Conservation (phyloP, 306 rosid genomes). For the Begonia masoniana region DNA sequence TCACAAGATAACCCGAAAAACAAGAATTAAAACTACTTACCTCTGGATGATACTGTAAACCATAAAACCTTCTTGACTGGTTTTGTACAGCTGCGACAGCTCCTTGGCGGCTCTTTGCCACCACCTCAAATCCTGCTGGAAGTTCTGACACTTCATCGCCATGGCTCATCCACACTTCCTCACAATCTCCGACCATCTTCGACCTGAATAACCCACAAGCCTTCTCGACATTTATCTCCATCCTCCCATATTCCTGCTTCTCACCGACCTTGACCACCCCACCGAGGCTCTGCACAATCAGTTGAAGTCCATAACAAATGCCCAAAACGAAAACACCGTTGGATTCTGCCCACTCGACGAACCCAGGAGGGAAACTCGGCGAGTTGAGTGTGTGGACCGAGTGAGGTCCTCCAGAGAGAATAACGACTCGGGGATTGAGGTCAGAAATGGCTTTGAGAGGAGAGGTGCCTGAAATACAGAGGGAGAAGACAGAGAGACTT, state of each 20-base stretch:
- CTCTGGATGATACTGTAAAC: slow-evolving; percentile 98
- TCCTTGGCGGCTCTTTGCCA: slow-evolving; percentile 77
- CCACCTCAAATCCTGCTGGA: slow-evolving; percentile 60
- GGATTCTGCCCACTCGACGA: slow-evolving; percentile 61
- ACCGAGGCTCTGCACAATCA: slow-evolving; percentile 74
- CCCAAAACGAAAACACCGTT: slow-evolving; percentile 58
- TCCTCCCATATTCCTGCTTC: slow-evolving; percentile 82
- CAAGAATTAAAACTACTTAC: slow-evolving; percentile 16
- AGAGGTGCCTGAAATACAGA: slow-evolving; percentile 76
- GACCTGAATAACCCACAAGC: slow-evolving; percentile 31
- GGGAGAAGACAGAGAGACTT: slow-evolving; percentile 69
- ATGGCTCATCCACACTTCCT: slow-evolving; percentile 95
- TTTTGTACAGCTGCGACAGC: slow-evolving; percentile 58
- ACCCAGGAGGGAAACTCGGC: slow-evolving; percentile 62
- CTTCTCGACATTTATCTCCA: slow-evolving; percentile 55
- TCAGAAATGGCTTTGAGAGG: slow-evolving; percentile 47
- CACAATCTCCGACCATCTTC: slow-evolving; percentile 30
- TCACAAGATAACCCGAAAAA: background rate
- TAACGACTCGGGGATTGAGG: slow-evolving; percentile 61
- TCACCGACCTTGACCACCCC: slow-evolving; percentile 64
- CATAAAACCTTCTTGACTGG: slow-evolving; percentile 41
- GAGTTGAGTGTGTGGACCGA: slow-evolving; percentile 74
- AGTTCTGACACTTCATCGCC: slow-evolving; percentile 66
- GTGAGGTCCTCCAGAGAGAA: slow-evolving; percentile 97
- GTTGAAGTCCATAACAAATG: slow-evolving; percentile 85